Evolutionary conservation across 352 stramenopile genomes (phyloP), one percentile per base, ranked within the genome.

Genomic region (Blastocystis sp.): DNA sequence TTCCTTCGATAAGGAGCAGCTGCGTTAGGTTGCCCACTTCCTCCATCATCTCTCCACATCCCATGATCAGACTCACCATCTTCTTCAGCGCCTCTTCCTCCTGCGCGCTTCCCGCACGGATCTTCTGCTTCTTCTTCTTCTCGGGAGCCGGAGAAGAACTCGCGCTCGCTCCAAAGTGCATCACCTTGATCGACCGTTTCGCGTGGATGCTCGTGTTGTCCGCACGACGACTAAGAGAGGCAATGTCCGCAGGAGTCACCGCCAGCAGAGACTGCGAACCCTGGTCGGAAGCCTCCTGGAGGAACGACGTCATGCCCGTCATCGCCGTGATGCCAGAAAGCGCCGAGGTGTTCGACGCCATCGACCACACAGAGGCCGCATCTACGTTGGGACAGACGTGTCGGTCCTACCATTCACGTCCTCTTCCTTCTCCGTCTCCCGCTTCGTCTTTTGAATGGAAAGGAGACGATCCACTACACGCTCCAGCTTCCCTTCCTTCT

Each of bases 31-130:
- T 48, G 14, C 18, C 9, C 9, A 81, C 53, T 46, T 81, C 69
- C 6, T 44, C 48, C 9, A 49, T 27, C 18, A 56, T 34, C 14
- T 14, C 18, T 40, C 42, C 18, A 40, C n/a, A 32, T 42, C 40
- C 48, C 69, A 64, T 63, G 16, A 81, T 54, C 29, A 81, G 14
- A 24, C 56, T 32, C 24, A 40, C 53, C 69, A 81, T 81, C 29
- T 81, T 81, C 16, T 63, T 57, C 32, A 81, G 27, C 4, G 69
- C 69, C 29, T 81, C 69, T 27, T 81, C 48, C 36, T 81, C 69
- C 42, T 81, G 69, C 18, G 48, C 40, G 42, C 40, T 63, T 63
- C 69, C 69, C 24, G 46, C 44, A 48, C 69, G 69, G 40, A 81
- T 81, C 18, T 44, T 48, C 29, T 57, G 44, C 44, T 81, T 81